Conservation (phyloP, 768 basidiomycete genomes). For the Kwoniella europaea region DNA sequence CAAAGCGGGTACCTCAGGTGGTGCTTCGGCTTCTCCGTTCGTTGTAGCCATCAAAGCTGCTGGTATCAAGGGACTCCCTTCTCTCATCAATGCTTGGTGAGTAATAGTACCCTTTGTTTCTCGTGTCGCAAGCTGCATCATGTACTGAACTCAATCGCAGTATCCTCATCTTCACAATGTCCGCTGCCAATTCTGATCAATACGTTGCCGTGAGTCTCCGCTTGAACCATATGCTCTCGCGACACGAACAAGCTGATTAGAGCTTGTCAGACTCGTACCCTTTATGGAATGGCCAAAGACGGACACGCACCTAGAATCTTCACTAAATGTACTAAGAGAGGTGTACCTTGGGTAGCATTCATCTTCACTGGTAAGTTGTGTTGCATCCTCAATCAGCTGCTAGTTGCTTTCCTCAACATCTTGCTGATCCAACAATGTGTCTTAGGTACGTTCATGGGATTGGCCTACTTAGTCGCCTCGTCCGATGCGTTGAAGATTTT, state of each 20-base stretch:
- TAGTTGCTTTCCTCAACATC: no score
- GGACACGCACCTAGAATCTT: conserved; percentile 63
- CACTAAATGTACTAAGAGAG: conserved; percentile 62
- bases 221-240: no score
- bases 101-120: not conserved
- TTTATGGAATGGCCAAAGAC: conserved; percentile 59
- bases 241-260: not conserved
- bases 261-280: conserved; percentile 34
- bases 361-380: conserved; percentile 32
- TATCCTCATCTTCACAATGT: conserved; percentile 55
- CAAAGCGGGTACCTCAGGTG: not conserved
- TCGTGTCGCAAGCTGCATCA: conserved; percentile 65
- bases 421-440: not conserved
- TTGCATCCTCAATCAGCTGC: not conserved
- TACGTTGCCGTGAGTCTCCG: conserved; percentile 42
- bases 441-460: conserved; percentile 54
- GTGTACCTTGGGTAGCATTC: conserved; percentile 61
- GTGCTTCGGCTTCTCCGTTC: conserved; percentile 48
- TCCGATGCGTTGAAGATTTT: conserved; percentile 48
- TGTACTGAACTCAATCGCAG: conserved; percentile 61
- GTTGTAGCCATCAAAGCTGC: conserved; percentile 51
- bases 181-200: conserved; percentile 53
- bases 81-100: conserved; percentile 54
- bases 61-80: conserved; percentile 54
- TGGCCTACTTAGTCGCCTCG: conserved; percentile 77